Evolutionary conservation across 805 yeast genomes (phyloP).

Genomic region (Deakozyma indianensis): DNA sequence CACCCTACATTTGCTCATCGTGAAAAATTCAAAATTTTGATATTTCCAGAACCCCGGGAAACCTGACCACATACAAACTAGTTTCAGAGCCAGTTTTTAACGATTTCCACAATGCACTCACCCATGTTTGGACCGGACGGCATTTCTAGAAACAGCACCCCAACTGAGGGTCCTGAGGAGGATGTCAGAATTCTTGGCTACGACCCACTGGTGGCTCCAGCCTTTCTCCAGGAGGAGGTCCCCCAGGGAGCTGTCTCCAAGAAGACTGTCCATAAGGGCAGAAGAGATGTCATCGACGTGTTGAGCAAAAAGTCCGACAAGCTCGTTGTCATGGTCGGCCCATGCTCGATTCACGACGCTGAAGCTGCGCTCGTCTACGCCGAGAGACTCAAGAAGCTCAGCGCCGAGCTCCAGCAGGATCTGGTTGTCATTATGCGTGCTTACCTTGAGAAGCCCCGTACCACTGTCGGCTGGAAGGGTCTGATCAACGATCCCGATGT

Average conservation of each 20-base stretch:
- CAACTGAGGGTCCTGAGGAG: slow-evolving; percentile 11
- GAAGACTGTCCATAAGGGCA: slow-evolving; percentile 57
- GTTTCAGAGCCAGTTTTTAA: too few species aligned
- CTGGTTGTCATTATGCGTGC: slow-evolving; percentile 90
- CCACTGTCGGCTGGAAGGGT: slow-evolving; percentile 99
- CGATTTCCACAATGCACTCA: neutral
- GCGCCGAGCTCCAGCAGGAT: slow-evolving; percentile 61
- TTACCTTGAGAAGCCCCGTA: slow-evolving; percentile 94
- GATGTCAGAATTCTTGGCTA: slow-evolving; percentile 52
- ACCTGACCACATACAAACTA: too few species aligned
- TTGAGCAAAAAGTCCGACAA: slow-evolving; percentile 65
- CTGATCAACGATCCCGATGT: slow-evolving; percentile 93
- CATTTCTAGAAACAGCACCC: slow-evolving; percentile 9
- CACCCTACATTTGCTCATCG: too few species aligned
- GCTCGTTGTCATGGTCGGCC: slow-evolving; percentile 80
- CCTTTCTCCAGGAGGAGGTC: slow-evolving; percentile 70
- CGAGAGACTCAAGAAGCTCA: slow-evolving; percentile 43
- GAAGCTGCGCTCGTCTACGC: slow-evolving; percentile 84
- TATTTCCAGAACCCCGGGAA: too few species aligned
- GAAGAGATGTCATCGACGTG: slow-evolving; percentile 65
- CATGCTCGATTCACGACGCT: slow-evolving; percentile 92
- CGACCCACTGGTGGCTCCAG: slow-evolving; percentile 92
- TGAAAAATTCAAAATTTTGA: too few species aligned
- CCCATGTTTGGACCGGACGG: slow-evolving; percentile 23
- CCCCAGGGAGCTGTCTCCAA: slow-evolving; percentile 45